Evolutionary conservation across 441 rosid genomes (phyloP), one percentile per base, ranked within the genome.

Genomic region (Erodium chrysanthum): DNA sequence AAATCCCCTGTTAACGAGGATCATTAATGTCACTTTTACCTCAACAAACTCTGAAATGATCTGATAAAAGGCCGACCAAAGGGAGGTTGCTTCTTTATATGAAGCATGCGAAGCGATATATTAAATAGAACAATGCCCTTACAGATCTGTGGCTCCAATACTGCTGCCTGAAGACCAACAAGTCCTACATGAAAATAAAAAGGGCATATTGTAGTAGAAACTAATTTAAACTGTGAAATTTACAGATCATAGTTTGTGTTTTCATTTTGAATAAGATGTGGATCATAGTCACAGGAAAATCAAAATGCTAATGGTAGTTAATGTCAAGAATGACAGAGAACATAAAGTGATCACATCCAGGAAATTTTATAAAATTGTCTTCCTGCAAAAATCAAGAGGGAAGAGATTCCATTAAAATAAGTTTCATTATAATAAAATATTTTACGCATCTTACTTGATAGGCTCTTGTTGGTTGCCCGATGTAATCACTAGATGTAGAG

Each of bases 141-240:
- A 54, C 96, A 90, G 15, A 83, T 80, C 77, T 78, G 76, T 15
- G 96, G 91, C 62, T 86, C 79, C 75, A 67, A 77, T 14, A 90
- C 85, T 70, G 96, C 91, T 71, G 98, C 97, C 78, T 88, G 94
- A 77, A 90, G 98, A 70, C 98, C 97, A 82, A 86, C 94, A 65
- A 90, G 68, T 75, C 96, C 96, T 90, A 61, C 73, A 74, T 9
- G 64, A 78, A 42, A 64, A 76, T 33, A 70, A 59, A 61, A 18
- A 18, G 22, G 18, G 25, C 14, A 17, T 35, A 4, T 63, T 42
- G 27, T 27, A 68, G 18, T 33, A 17, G 22, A 11, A 14, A 68
- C 46, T 46, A 65, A 56, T 27, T 15, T 54, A 60, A 54, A 54
- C 20, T 18, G 61, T 54, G 9, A 54, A 20, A 54, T 1, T 17